These are phyloP conservation scores for Quercus parvula DNA, from an alignment of 306 rosid genomes.

Conservation along the genomic window DNA sequence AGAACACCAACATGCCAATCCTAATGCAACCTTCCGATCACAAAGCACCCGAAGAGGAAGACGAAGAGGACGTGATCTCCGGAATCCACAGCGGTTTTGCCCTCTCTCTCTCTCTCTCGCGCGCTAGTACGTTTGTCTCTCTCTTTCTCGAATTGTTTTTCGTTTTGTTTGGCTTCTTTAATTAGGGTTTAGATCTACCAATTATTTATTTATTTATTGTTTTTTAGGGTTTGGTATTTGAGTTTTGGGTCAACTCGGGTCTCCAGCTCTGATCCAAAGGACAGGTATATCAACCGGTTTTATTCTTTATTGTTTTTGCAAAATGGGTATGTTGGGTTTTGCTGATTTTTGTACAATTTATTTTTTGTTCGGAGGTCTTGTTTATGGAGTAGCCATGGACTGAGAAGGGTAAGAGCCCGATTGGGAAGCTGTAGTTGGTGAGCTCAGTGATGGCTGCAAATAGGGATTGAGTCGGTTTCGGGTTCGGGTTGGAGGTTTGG, in stretches of 20 bases:
- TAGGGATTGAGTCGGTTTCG: conserved; percentile 19
- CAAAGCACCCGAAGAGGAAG: no score
- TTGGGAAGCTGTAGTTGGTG: conserved; percentile 64
- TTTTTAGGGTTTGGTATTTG: background rate
- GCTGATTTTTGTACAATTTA: background rate
- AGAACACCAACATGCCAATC: no score
- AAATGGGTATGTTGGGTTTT: background rate
- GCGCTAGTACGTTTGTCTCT: no score
- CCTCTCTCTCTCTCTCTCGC: no score
- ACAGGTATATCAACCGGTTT: conserved; percentile 41
- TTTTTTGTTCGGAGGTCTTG: conserved; percentile 33
- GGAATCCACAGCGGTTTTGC: no score
- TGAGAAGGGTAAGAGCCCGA: conserved; percentile 80
- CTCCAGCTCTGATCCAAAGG: conserved; percentile 92
- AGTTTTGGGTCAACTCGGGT: conserved; percentile 78
- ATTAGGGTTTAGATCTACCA: no score
- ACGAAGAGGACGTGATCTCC: no score
- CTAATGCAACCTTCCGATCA: no score
- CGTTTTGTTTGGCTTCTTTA: no score
- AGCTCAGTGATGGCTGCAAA: conserved; percentile 71
- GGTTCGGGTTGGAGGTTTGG: conserved; percentile 39
- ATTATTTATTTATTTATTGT: no score
- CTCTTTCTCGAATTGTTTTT: no score
- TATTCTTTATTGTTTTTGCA: background rate
- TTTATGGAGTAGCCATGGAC: conserved; percentile 47